These are phyloP conservation scores for Meredithiella fracta DNA, from an alignment of 2,329 filamentous ascomycete species.

Conservation along the genomic window DNA sequence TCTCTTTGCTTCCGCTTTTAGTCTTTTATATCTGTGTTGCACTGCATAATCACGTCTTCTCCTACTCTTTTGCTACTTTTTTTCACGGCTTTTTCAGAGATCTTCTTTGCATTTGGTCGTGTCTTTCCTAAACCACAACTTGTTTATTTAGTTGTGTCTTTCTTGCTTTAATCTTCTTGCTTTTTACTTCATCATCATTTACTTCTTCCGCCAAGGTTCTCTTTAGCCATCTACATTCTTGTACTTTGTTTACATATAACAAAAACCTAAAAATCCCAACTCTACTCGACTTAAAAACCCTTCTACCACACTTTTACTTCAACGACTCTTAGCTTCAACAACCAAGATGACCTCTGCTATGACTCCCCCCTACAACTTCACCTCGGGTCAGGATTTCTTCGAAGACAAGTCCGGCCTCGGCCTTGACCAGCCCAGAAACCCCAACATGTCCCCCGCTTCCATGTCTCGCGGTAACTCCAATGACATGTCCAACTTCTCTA, in stretches of 20 bases:
- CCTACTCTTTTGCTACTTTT: background rate
- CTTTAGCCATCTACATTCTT: background rate
- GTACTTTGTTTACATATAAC: background rate
- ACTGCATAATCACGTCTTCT: background rate
- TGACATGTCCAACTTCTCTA: slow-evolving; percentile 42
- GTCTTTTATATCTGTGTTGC: background rate
- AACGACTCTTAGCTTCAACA: background rate
- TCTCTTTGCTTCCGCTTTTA: slow-evolving; percentile 1
- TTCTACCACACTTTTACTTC: background rate
- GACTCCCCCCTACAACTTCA: slow-evolving; percentile 2
- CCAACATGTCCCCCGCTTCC: slow-evolving; percentile 49
- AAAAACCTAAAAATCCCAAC: background rate
- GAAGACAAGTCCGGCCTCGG: slow-evolving; percentile 8
- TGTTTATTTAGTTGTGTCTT: background rate
- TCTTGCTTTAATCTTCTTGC: background rate
- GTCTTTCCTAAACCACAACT: background rate
- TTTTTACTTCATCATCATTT: background rate
- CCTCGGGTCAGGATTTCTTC: slow-evolving; percentile 2
- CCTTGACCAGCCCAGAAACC: slow-evolving; percentile 33
- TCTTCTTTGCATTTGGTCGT: background rate
- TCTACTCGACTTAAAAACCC: background rate
- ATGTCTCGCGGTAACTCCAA: slow-evolving; percentile 46
- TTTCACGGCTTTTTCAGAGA: background rate
- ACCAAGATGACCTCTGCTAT: slow-evolving; percentile 10
- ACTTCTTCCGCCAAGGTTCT: background rate